Evolutionary conservation across 2,329 filamentous ascomycete genomes (phyloP).

Genomic region (Diplodia mutila): DNA sequence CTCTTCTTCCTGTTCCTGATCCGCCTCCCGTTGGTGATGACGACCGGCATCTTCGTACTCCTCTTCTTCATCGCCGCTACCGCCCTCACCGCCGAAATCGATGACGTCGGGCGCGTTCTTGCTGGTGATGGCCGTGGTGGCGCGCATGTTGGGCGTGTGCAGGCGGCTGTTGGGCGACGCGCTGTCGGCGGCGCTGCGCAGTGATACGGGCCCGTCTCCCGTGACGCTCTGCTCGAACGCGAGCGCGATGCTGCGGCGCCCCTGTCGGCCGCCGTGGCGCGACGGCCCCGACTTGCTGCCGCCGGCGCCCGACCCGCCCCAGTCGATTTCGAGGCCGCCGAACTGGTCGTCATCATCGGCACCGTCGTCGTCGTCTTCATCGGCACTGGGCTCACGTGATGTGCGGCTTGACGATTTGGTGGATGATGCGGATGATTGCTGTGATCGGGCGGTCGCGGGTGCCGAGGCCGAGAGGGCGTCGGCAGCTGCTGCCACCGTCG

Average conservation of each 20-base stretch:
- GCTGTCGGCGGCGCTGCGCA: slow-evolving; percentile 49
- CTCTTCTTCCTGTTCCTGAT: slow-evolving; percentile 34
- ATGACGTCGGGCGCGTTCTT: slow-evolving; percentile 23
- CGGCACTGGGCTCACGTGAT: slow-evolving; percentile 23
- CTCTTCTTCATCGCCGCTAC: slow-evolving; percentile 33
- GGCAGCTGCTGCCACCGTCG: not conserved
- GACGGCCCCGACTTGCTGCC: slow-evolving; percentile 4
- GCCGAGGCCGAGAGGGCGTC: slow-evolving; percentile 19
- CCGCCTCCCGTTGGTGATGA: slow-evolving; percentile 31
- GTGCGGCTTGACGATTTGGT: slow-evolving; percentile 17
- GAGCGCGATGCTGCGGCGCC: slow-evolving; percentile 32
- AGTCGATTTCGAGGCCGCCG: slow-evolving; percentile 38
- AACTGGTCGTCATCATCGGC: slow-evolving; percentile 28
- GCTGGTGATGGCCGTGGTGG: not conserved
- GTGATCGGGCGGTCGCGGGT: slow-evolving; percentile 20
- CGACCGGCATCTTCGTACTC: slow-evolving; percentile 41
- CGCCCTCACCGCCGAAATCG: slow-evolving; percentile 35
- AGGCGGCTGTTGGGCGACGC: slow-evolving; percentile 35
- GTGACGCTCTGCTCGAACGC: slow-evolving; percentile 37
- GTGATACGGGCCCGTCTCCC: slow-evolving; percentile 46
- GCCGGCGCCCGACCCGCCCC: slow-evolving; percentile 32
- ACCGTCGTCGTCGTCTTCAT: slow-evolving; percentile 35
- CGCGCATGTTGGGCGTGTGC: slow-evolving; percentile 26
- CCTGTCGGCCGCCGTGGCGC: slow-evolving; percentile 28
- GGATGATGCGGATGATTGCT: slow-evolving; percentile 19